Base-by-base conservation (phyloP, 2,329 filamentous ascomycete genomes). In the Xylaria sp. region DNA sequence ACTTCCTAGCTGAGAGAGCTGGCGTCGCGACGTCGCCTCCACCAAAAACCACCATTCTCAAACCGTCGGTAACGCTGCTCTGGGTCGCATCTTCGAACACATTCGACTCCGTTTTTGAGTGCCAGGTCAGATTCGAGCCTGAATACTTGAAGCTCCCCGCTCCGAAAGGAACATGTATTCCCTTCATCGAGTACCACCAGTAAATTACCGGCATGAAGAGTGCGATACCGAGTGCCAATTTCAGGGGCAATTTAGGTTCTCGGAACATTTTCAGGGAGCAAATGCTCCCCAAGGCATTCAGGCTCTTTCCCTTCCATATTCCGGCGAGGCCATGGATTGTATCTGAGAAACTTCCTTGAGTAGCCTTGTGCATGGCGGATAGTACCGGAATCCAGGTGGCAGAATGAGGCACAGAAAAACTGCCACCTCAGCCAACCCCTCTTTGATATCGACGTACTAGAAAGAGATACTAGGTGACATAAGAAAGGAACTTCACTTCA, bases 31-130 rank as follows among this genome's bases (percentile, higher is more conserved):
- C 74, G 65, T 83, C 81, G n/a, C 85, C 78, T 66, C 86, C 85
- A 4, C 86, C 86, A 73, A 88, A 88, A 6, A 85, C 84, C 9
- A 88, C 84, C 8, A 88, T 79, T 63, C 86, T 82, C 68, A 87
- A 67, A 2, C 82, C 79, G 7, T 79, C 79, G 3, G 69, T 75
- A 1, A 34, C 8, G 6, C 48, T 62, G 20, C 25, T 20, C 23
- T 64, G 54, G 0, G 64, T 59, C 23, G n/a, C 2, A 25, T 65
- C 67, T 12, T 28, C 25, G 25, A 9, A 15, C 67, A n/a, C 18
- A 31, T 28, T 66, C 18, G 25, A n/a, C 3, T 54, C 18, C 15
- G 25, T 34, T 13, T 34, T n/a, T 5, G 52, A 34, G 7, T 55
- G 28, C 18, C 15, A 15, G 28, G 34, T 37, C 34, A 37, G 7